Base-by-base conservation (phyloP, 352 stramenopile species). In the Phytophthora nicotianae region DNA sequence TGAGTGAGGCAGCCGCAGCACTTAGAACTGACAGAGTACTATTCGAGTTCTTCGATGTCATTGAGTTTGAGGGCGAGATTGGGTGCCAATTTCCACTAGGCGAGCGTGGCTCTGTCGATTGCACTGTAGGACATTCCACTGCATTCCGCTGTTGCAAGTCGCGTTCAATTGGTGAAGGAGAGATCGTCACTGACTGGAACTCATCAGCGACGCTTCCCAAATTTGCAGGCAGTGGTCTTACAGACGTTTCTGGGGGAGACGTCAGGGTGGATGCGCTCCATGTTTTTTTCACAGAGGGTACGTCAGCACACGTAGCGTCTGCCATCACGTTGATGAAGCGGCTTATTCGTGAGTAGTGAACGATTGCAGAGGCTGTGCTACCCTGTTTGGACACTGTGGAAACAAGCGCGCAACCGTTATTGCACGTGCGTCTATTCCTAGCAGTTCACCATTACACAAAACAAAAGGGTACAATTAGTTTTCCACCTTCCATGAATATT, bases 1-100 rank as follows among this genome's bases (percentile, higher is more conserved):
- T 88, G 17, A 84, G 5, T 19, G 64, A 68, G 13, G 52, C 46
- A 4, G 64, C 64, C 13, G 64, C 64, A 23, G 64, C 58, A 68
- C 33, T 58, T 16, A 72, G 40, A 1, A 51, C 58, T 0, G 58
- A 63, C 17, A 72, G 5, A 6, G 58, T 59, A 43, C 35, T 47
- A 32, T 23, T 33, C 38, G 50, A 55, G 4, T 55, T 40, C 24
- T 54, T 68, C 13, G 47, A 29, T 50, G 27, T 20, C 19, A 67
- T 49, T 14, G 24, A 33, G 37, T 35, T 60, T 21, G 27, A 24
- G n/a, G 46, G 17, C 11, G 54, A 54, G 20, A 1, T 37, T 3
- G 61, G 24, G 5, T 26, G 29, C 35, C 27, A 33, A 19, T 16
- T 40, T 17, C 10, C 20, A 35, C 26, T 52, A 20, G 17, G 47